Conservation (phyloP, 2,329 filamentous ascomycete species). For the Xenosphaeropsis pyriputrescens region DNA sequence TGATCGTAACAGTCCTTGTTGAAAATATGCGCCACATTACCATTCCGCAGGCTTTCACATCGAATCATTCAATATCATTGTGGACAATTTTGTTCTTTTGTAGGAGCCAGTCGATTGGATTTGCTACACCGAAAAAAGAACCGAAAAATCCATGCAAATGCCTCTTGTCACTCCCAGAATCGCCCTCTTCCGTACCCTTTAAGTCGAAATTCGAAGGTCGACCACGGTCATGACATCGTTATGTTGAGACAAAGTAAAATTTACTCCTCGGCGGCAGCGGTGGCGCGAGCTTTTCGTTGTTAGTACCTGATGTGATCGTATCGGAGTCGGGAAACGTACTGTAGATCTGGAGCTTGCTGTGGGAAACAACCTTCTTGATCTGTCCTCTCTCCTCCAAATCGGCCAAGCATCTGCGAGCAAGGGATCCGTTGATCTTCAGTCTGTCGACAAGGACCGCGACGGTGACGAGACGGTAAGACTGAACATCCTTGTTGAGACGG, state of each 20-base stretch:
- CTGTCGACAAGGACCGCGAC: constrained; percentile 97
- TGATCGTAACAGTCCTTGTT: too few species aligned
- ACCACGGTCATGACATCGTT: constrained; percentile 16
- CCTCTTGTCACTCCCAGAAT: constrained; percentile 14
- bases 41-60: too few species aligned
- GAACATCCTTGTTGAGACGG: constrained; percentile 99
- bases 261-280: constrained; percentile 32
- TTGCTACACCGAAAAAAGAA: constrained; percentile 19
- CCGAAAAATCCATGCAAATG: constrained; percentile 17
- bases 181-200: constrained; percentile 10
- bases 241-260: constrained; percentile 7
- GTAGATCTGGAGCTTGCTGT: constrained; percentile 99
- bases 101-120: constrained; percentile 12
- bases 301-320: constrained; percentile 13
- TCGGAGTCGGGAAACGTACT: constrained; percentile 38
- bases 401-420: constrained; percentile 76
- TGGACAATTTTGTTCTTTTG: background rate
- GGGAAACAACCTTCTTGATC: constrained; percentile 94
- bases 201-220: constrained; percentile 3
- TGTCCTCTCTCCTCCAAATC: constrained; percentile 96
- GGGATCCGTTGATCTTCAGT: constrained; percentile 99
- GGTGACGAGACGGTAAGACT: constrained; percentile 99
- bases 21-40: too few species aligned
- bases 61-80: too few species aligned
- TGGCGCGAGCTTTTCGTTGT: constrained; percentile 38